A percentile compares a stretch with the other conserved stretches of the same genome.
Evolutionary conservation across 768 basidiomycete species (phyloP).

Genomic region (Exsudoporus frostii): DNA sequence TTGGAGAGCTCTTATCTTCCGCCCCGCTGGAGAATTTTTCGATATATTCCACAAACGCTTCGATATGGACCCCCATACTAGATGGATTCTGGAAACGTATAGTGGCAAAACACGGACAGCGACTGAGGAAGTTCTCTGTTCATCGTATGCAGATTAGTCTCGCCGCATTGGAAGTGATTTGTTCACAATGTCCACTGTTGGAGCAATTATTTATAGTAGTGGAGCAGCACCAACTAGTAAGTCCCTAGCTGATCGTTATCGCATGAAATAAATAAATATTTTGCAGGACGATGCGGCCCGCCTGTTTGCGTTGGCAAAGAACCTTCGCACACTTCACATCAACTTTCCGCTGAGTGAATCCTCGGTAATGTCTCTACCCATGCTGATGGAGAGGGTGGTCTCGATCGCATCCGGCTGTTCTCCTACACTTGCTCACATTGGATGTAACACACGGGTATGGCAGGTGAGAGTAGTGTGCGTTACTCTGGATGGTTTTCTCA

Average conservation of each 20-base stretch:
- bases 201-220: conserved; percentile 65
- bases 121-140: conserved; percentile 57
- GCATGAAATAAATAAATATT: not conserved
- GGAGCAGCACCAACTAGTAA: conserved; percentile 46
- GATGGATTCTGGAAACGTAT: conserved; percentile 52
- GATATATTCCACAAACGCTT: conserved; percentile 51
- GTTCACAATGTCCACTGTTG: conserved; percentile 48
- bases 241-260: not conserved
- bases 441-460: conserved; percentile 68
- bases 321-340: conserved; percentile 58
- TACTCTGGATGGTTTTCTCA: not conserved
- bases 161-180: conserved; percentile 50
- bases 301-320: conserved; percentile 43
- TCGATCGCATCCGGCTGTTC: conserved; percentile 49
- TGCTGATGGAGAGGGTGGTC: conserved; percentile 36
- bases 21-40: conserved; percentile 60
- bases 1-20: conserved; percentile 40
- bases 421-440: conserved; percentile 55
- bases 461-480: conserved; percentile 43
- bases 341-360: conserved; percentile 41
- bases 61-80: conserved; percentile 37
- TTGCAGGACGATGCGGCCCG: conserved; percentile 20
- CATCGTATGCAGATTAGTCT: conserved; percentile 59
- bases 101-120: conserved; percentile 46
- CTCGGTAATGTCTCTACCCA: conserved; percentile 10